A percentile compares a stretch with the other conserved stretches of the same genome.
Evolutionary conservation across 176 grass and related monocot genomes (phyloP).

Genomic region (Musa troglodytarum): DNA sequence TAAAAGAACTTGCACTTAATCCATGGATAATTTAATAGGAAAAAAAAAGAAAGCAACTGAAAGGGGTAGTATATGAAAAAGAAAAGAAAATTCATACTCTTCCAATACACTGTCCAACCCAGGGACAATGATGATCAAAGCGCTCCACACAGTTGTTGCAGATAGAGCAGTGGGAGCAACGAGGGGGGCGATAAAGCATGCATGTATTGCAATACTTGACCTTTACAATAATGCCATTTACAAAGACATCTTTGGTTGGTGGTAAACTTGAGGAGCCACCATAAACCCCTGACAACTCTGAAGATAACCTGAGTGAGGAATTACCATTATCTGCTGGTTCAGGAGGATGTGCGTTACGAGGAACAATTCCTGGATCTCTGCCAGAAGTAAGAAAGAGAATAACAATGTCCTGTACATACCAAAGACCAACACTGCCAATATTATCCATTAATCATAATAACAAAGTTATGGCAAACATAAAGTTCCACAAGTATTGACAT

Average conservation of each 20-base stretch:
- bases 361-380: slow-evolving; percentile 67
- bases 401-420: slow-evolving; percentile 36
- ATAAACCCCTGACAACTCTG: slow-evolving; percentile 46
- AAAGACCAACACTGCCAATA: not conserved
- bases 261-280: slow-evolving; percentile 38
- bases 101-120: slow-evolving; percentile 77
- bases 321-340: slow-evolving; percentile 62
- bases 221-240: slow-evolving; percentile 54
- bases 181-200: slow-evolving; percentile 78
- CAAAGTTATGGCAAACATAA: not conserved
- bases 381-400: slow-evolving; percentile 59
- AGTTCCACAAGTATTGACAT: not conserved
- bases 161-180: slow-evolving; percentile 42
- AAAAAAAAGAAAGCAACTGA: too few species aligned
- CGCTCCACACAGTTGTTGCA: slow-evolving; percentile 32
- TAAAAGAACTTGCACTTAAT: too few species aligned
- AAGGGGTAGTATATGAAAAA: too few species aligned
- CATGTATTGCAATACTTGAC: slow-evolving; percentile 75
- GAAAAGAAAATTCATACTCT: slow-evolving; percentile 30
- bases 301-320: slow-evolving; percentile 39
- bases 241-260: slow-evolving; percentile 51
- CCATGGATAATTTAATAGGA: too few species aligned
- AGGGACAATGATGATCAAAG: slow-evolving; percentile 76
- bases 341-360: slow-evolving; percentile 49
- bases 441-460: not conserved